Evolutionary conservation across 1,139 yeast species (phyloP).

Genomic region (Candida sojae): DNA sequence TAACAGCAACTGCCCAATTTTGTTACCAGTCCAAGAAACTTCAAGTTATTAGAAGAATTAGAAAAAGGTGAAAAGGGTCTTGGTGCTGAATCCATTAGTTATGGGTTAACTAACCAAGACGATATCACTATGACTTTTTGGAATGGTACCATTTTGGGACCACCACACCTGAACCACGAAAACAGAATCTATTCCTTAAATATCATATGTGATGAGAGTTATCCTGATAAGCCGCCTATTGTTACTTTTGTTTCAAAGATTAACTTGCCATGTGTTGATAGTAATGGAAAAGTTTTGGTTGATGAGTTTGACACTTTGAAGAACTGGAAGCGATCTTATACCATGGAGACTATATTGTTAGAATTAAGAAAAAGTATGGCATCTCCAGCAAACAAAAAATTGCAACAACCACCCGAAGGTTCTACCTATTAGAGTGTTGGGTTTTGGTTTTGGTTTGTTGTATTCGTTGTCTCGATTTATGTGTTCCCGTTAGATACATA

Average conservation of each 20-base stretch:
- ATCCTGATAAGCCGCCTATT: slow-evolving; percentile 87
- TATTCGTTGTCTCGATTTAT: background rate
- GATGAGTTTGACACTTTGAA: slow-evolving; percentile 68
- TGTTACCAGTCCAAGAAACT: slow-evolving; percentile 76
- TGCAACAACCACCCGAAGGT: slow-evolving; percentile 92
- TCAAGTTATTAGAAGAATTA: slow-evolving; percentile 89
- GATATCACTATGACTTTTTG: slow-evolving; percentile 91
- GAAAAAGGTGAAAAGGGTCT: slow-evolving; percentile 98
- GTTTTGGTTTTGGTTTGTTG: background rate
- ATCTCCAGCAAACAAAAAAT: slow-evolving; percentile 73
- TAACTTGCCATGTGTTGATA: slow-evolving; percentile 87
- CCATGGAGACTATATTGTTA: slow-evolving; percentile 87
- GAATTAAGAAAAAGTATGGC: slow-evolving; percentile 90
- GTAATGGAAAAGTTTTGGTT: slow-evolving; percentile 65
- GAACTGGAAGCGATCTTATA: slow-evolving; percentile 84
- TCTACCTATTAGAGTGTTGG: slow-evolving; percentile 47
- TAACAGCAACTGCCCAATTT: background rate
- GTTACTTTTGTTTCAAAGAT: slow-evolving; percentile 80
- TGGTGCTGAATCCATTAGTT: slow-evolving; percentile 95
- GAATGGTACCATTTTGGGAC: slow-evolving; percentile 97
- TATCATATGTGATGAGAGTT: slow-evolving; percentile 77
- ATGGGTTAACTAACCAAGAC: slow-evolving; percentile 84
- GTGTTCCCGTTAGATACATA: background rate
- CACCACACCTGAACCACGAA: slow-evolving; percentile 93
- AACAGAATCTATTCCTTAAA: slow-evolving; percentile 87